Evolutionary conservation across 768 basidiomycete genomes (phyloP), one percentile per base, ranked within the genome.

Genomic region (Atractiella rhizophila): DNA sequence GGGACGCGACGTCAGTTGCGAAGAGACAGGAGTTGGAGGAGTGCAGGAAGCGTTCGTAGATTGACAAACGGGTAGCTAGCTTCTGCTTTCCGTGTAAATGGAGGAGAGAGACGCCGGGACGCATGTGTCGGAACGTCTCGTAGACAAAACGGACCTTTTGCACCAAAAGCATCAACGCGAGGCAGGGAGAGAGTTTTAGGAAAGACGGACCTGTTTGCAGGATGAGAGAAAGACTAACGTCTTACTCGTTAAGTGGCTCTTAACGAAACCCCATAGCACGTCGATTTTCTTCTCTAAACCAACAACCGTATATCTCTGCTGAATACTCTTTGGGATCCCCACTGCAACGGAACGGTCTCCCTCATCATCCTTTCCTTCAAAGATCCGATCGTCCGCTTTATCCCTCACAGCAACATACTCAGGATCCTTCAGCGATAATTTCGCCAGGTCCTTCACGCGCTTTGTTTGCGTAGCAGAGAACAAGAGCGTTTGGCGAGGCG

Each of bases 381-480:
- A 12, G 34, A n/a, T 31, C 12, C 20, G 7, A 28, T 63, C 59
- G 20, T 45, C 20, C 23, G 39, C 39, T 23, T 53, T 53, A 24
- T 62, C 61, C 20, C 70, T 62, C 27, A 77, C 63, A 23, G 73
- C 75, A 39, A 94, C 67, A 33, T 69, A 68, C 4, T 73, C 68
- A 0, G 86, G 85, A 37, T 78, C 70, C 42, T 75, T 71, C 25
- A 98, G 70, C 48, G 78, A 81, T 11, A 98, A 69, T 8, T 85
- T 75, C 1, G 83, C 86, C 12, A 98, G 67, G 53, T 86, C 81
- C 36, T 68, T 63, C 32, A 88, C 73, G 0, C 81, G 83, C 48
- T 82, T 67, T 0, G 83, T 88, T 59, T 96, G 88, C 0, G 88
- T 96, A 4, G 88, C 88, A 13, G 85, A 91, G 62, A 94, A 96